These are phyloP conservation scores for Erucastrum elatum DNA, from an alignment of 345 rosid species.

Conservation along the genomic window DNA sequence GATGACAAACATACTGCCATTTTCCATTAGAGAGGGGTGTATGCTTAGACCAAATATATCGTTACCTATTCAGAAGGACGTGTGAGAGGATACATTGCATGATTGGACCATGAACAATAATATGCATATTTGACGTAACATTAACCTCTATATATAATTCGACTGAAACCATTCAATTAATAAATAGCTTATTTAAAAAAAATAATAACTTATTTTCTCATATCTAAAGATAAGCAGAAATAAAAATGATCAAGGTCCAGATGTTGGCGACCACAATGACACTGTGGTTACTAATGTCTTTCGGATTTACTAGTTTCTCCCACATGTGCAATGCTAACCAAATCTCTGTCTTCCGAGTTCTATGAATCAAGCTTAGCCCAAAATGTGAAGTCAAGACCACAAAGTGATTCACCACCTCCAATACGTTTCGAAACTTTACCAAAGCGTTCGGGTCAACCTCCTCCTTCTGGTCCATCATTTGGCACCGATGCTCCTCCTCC, in stretches of 20 bases:
- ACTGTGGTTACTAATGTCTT: conserved; percentile 13
- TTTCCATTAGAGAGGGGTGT: background rate
- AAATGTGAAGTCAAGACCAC: background rate
- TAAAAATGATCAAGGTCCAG: background rate
- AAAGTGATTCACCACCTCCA: background rate
- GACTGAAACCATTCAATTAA: background rate
- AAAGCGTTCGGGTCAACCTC: background rate
- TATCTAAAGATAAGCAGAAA: no score
- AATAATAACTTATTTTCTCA: background rate
- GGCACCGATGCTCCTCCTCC: background rate
- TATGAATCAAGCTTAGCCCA: background rate
- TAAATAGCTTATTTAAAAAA: no score
- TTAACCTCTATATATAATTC: background rate
- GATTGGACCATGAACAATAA: background rate
- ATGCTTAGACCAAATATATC: background rate
- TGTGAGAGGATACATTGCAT: background rate
- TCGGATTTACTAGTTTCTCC: conserved; percentile 1
- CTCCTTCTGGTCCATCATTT: conserved; percentile 8
- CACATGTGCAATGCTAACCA: background rate
- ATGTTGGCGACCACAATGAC: background rate
- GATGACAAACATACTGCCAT: background rate
- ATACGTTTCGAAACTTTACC: conserved; percentile 1
- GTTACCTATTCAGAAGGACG: background rate
- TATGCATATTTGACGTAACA: no score
- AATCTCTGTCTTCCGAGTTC: background rate